These are phyloP conservation scores for Shiraia bambusicola DNA, from an alignment of 2,329 filamentous ascomycete species.

Conservation along the genomic window DNA sequence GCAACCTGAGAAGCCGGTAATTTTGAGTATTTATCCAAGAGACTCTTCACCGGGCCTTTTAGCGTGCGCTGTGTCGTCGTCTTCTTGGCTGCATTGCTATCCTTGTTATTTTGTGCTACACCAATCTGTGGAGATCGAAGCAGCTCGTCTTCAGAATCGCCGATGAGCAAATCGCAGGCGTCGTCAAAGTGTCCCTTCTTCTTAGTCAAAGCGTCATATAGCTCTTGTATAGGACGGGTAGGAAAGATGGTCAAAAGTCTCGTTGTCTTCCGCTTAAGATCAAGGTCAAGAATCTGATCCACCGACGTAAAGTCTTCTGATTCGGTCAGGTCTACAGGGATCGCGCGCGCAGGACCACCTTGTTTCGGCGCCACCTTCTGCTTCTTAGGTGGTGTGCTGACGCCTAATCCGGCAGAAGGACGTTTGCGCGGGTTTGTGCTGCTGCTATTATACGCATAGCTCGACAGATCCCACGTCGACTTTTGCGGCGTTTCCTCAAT, in stretches of 20 bases:
- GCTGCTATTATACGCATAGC: conserved; percentile 25
- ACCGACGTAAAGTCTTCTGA: conserved; percentile 19
- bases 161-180: conserved; percentile 42
- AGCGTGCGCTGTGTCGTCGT: conserved; percentile 57
- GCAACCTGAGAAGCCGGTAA: conserved; percentile 19
- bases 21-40: conserved; percentile 58
- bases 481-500: conserved; percentile 42
- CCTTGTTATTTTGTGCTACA: conserved; percentile 15
- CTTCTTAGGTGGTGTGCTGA: conserved; percentile 28
- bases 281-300: conserved; percentile 47
- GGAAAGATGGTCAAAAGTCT: conserved; percentile 55
- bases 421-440: conserved; percentile 29
- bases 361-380: conserved; percentile 27
- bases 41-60: conserved; percentile 55
- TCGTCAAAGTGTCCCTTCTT: conserved; percentile 58
- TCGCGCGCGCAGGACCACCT: conserved; percentile 36
- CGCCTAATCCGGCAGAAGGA: conserved; percentile 17
- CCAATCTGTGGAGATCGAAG: conserved; percentile 30
- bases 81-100: conserved; percentile 41
- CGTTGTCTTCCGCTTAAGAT: conserved; percentile 53
- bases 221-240: conserved; percentile 48
- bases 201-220: conserved; percentile 53
- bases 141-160: conserved; percentile 40
- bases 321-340: conserved; percentile 32
- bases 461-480: conserved; percentile 28